Evolutionary conservation across 2,329 filamentous ascomycete species (phyloP).

Genomic region (Lachnellula suecica): DNA sequence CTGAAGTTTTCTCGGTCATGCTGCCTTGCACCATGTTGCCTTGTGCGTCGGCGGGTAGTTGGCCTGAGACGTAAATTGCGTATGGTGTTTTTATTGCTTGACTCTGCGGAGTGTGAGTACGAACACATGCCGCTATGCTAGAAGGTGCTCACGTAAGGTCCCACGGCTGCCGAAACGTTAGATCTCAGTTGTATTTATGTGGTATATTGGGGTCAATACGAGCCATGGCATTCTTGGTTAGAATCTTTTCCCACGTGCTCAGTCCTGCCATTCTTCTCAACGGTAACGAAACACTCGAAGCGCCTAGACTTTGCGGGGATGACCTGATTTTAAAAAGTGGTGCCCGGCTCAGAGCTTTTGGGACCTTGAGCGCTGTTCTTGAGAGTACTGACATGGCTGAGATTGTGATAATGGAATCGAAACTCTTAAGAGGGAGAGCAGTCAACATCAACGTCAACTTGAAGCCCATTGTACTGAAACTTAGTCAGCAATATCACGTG

Average conservation of each 20-base stretch:
- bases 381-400: too few relatives aligned
- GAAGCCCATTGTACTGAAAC: too few relatives aligned
- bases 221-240: conserved; percentile 57
- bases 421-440: background rate
- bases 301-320: background rate
- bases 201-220: conserved; percentile 29
- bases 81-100: conserved; percentile 66
- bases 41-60: conserved; percentile 28
- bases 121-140: conserved; percentile 12
- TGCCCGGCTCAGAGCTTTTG: background rate
- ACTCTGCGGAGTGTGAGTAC: conserved; percentile 42
- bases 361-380: background rate
- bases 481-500: too few relatives aligned
- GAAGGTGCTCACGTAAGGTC: conserved; percentile 55
- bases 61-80: conserved; percentile 67
- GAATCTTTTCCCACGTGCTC: conserved; percentile 39
- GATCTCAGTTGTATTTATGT: background rate
- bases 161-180: conserved; percentile 47
- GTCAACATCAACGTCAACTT: too few relatives aligned
- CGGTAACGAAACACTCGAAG: background rate
- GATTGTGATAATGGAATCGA: too few relatives aligned
- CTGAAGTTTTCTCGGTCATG: conserved; percentile 62
- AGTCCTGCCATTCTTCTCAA: background rate
- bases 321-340: background rate
- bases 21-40: conserved; percentile 45